Evolutionary conservation across 192 early-diverging fungal genomes (phyloP), one percentile per base, ranked within the genome.

Genomic region (Rhizoclosmatium globosum): DNA sequence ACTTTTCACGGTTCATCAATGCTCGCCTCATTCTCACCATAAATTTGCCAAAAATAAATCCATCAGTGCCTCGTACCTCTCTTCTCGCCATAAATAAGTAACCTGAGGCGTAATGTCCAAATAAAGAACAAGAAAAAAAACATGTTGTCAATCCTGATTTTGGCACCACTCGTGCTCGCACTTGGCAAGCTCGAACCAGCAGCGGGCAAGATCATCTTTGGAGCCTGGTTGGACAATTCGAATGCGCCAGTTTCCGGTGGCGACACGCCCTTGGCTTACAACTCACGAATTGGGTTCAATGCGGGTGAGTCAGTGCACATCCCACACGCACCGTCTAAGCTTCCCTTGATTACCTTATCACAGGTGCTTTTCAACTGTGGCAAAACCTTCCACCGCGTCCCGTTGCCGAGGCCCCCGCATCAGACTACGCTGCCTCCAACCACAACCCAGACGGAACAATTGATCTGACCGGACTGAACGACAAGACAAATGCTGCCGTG

Each of bases 401-500:
- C 6, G 50, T 17, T 7, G 50, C 17, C 50, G 50, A 53, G 17
- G 50, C 9, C 50, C 50, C 66, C 39, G 11, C 53, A 56, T 9
- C 50, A 71, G 69, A 71, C 23, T 71, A 21, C 6, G 48, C 11
- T 15, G 1, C 39, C 47, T 17, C 74, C 2, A 64, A 67, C 19
- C 61, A 76, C 19, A 48, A 76, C 45, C 31, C 64, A 11, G 64
- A 76, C 48, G 74, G 74, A 41, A 67, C 64, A 11, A 13, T 67
- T 11, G 53, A 75, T 48, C 19, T 80, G 38, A 38, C 43, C 48
- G 23, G 74, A 17, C 47, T 80, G 3, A 41, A 64, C 44, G 79
- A 80, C 4, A 47, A 64, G 1, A 75, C 79, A 21, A 56, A 80
- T 65, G 79, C 79, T 19, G 45, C 79, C 21, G 11, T 80, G 19